These are phyloP conservation scores for Wickerhamomyces canadensis DNA, from an alignment of 805 yeast genomes.

Conservation along the genomic window DNA sequence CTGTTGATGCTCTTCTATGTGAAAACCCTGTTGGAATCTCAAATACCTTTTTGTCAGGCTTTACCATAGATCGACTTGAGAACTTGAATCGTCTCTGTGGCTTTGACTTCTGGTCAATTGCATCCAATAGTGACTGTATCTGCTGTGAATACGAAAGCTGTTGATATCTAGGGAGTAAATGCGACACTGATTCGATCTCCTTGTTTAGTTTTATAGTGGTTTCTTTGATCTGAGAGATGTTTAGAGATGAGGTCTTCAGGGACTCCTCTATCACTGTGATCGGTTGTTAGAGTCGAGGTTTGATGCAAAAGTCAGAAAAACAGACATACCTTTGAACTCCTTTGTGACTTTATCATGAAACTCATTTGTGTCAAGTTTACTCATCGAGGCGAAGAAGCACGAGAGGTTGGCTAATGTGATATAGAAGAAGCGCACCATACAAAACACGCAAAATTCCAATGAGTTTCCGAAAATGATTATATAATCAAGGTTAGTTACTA, in stretches of 20 bases:
- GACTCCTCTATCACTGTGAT: background rate
- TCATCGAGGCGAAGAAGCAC: background rate
- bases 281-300: background rate
- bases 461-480: no score
- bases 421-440: no score
- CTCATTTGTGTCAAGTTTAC: constrained; percentile 5
- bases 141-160: constrained; percentile 17
- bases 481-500: no score
- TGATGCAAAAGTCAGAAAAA: background rate
- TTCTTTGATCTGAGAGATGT: background rate
- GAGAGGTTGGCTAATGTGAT: no score
- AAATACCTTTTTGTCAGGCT: constrained; percentile 1
- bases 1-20: background rate
- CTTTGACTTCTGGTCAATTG: background rate
- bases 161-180: constrained; percentile 18
- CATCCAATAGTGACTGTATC: constrained; percentile 5
- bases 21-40: background rate
- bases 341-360: constrained; percentile 7
- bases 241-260: background rate
- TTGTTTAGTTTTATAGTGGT: constrained; percentile 5
- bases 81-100: constrained; percentile 10
- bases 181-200: constrained; percentile 12
- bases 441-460: no score
- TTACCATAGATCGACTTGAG: constrained; percentile 2
- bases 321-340: constrained; percentile 7